Evolutionary conservation across 352 stramenopile species (phyloP).

Genomic region (Globisporangium apiculatum): DNA sequence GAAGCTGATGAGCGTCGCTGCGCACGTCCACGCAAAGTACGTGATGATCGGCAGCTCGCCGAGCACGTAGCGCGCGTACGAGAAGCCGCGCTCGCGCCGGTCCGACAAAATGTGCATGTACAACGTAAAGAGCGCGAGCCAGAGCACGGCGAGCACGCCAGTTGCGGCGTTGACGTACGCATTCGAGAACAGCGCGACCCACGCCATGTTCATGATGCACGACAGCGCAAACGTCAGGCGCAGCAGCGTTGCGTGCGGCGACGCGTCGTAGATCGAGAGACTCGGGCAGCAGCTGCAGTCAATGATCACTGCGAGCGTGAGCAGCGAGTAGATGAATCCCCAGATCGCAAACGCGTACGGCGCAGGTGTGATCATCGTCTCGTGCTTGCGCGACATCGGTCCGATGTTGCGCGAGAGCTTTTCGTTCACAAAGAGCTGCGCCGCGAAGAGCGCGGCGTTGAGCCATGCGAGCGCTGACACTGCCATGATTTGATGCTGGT

Average conservation of each 20-base stretch:
- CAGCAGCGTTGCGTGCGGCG: constrained; percentile 38
- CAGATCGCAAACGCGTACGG: constrained; percentile 76
- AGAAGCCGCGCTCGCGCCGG: constrained; percentile 33
- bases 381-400: constrained; percentile 48
- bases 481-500: constrained; percentile 3
- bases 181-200: constrained; percentile 62
- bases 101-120: constrained; percentile 46
- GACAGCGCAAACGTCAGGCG: constrained; percentile 52
- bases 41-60: constrained; percentile 55
- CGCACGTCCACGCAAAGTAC: constrained; percentile 74
- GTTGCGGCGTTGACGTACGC: constrained; percentile 61
- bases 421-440: constrained; percentile 61
- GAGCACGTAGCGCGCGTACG: constrained; percentile 38
- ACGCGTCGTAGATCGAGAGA: constrained; percentile 45
- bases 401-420: constrained; percentile 38
- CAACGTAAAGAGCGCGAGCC: constrained; percentile 46
- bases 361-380: constrained; percentile 73
- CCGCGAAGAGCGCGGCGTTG: constrained; percentile 55
- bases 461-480: constrained; percentile 33
- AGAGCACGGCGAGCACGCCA: constrained; percentile 43
- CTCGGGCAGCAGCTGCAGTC: constrained; percentile 64
- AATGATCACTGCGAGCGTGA: constrained; percentile 51
- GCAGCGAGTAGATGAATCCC: constrained; percentile 68
- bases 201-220: constrained; percentile 65
- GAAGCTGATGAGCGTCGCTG: constrained; percentile 63